A percentile compares a stretch with the other conserved stretches of the same genome.
These are phyloP conservation scores for Aspergillus fijiensis DNA, from an alignment of 2,329 filamentous ascomycete species.

Conservation along the genomic window DNA sequence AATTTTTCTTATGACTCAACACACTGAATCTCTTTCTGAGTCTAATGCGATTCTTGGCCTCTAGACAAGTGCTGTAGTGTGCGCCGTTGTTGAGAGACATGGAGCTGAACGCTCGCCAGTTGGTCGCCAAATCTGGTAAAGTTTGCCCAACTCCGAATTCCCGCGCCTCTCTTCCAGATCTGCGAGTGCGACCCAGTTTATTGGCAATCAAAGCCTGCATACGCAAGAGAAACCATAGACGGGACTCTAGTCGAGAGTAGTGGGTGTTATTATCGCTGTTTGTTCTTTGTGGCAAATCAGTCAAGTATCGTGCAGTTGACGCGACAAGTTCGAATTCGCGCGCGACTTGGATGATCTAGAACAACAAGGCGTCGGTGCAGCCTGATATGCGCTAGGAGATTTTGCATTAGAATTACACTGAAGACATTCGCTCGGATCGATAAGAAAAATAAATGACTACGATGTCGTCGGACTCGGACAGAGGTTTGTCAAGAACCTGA, in stretches of 20 bases:
- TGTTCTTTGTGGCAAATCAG: background rate
- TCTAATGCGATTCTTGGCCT: too few species aligned
- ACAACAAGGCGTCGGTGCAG: background rate
- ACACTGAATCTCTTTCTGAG: too few species aligned
- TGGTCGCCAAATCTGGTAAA: constrained; percentile 9
- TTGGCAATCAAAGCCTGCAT: background rate
- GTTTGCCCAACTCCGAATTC: background rate
- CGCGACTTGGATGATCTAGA: background rate
- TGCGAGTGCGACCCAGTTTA: background rate
- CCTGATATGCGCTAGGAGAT: background rate
- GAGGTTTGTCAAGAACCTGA: constrained; percentile 16
- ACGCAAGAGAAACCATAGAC: background rate
- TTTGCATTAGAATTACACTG: background rate
- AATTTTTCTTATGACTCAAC: too few species aligned
- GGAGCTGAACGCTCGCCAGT: background rate
- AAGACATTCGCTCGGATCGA: background rate
- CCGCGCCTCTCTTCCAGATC: background rate
- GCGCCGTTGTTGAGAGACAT: too few species aligned
- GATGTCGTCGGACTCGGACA: constrained; percentile 22
- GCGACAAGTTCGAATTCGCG: constrained; percentile 12
- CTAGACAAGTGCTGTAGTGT: too few species aligned
- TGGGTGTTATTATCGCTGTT: background rate
- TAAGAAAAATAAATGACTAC: background rate
- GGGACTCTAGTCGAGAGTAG: background rate
- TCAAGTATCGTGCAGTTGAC: background rate